These are phyloP conservation scores for Gossypium aridum DNA, from an alignment of 441 rosid species.

Conservation along the genomic window DNA sequence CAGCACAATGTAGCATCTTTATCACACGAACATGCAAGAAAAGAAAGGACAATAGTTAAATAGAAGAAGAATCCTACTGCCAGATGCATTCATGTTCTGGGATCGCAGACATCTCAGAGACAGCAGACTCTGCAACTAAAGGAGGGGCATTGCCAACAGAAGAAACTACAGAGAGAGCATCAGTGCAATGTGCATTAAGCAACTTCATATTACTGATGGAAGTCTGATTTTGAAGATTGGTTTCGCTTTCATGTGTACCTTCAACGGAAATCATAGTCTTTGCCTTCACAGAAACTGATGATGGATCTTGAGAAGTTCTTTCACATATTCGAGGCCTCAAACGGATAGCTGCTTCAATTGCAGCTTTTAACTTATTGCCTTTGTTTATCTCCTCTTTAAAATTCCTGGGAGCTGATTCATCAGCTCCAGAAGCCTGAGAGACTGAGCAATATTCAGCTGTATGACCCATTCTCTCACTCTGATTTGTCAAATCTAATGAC, in stretches of 20 bases:
- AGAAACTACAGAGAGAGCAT: conserved; percentile 22
- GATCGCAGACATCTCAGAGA: conserved; percentile 39
- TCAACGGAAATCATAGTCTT: conserved; percentile 36
- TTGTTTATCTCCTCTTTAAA: conserved; percentile 41
- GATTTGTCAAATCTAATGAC: conserved; percentile 48
- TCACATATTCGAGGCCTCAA: conserved; percentile 60
- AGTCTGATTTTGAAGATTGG: conserved; percentile 27
- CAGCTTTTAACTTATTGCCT: conserved; percentile 67
- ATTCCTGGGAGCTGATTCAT: conserved; percentile 42
- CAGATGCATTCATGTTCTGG: conserved; percentile 87
- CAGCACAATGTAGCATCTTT: conserved; percentile 1
- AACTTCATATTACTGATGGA: conserved; percentile 32
- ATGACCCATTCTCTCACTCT: conserved; percentile 57
- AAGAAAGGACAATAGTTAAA: conserved; percentile 11
- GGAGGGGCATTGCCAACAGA: conserved; percentile 24
- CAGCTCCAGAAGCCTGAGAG: conserved; percentile 41
- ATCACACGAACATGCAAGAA: not conserved
- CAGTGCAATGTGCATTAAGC: conserved; percentile 26
- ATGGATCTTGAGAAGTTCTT: conserved; percentile 42
- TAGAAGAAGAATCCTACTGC: conserved; percentile 62
- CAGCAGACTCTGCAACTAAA: conserved; percentile 25
- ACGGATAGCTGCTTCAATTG: conserved; percentile 75
- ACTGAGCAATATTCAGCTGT: conserved; percentile 42
- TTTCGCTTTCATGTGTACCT: conserved; percentile 40
- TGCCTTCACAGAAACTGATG: conserved; percentile 31